Evolutionary conservation across 164 flowering plant genomes (phyloP).

Genomic region (Magnolia sinica): DNA sequence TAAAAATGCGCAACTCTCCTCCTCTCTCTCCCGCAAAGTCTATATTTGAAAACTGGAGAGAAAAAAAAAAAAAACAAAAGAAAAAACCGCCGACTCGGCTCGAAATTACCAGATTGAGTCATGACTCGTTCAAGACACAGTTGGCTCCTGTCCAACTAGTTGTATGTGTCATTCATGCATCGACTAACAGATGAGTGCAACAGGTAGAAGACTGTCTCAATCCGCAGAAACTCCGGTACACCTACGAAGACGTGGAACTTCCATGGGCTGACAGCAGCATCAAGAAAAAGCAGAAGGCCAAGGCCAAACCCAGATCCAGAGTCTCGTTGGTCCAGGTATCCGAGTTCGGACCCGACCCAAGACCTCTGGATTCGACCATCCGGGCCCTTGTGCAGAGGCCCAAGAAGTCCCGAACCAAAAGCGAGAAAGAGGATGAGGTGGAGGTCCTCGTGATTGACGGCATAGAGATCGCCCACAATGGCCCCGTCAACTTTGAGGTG

Average conservation of each 20-base stretch:
- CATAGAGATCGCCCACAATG: neutral
- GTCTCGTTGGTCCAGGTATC: neutral
- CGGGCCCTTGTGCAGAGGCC: constrained; percentile 1
- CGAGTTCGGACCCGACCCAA: neutral
- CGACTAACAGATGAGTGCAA: too few species aligned
- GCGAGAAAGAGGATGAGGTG: neutral
- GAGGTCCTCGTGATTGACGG: neutral
- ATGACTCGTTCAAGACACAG: too few species aligned
- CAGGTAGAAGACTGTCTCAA: neutral
- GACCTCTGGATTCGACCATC: neutral
- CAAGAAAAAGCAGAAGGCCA: neutral
- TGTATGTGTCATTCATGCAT: too few species aligned
- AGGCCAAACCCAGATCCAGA: neutral
- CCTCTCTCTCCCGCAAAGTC: too few species aligned
- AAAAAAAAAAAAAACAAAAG: too few species aligned
- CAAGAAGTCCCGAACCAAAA: neutral
- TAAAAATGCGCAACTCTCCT: too few species aligned
- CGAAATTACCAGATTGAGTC: too few species aligned
- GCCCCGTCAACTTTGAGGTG: neutral
- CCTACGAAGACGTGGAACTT: constrained; percentile 1
- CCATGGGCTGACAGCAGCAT: neutral
- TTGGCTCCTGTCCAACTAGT: too few species aligned
- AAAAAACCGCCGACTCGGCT: too few species aligned
- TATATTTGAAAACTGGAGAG: too few species aligned
- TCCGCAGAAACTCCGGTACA: neutral